Base-by-base conservation (phyloP, 1,284 basidiomycete genomes). In the Phenoliferia sp. region DNA sequence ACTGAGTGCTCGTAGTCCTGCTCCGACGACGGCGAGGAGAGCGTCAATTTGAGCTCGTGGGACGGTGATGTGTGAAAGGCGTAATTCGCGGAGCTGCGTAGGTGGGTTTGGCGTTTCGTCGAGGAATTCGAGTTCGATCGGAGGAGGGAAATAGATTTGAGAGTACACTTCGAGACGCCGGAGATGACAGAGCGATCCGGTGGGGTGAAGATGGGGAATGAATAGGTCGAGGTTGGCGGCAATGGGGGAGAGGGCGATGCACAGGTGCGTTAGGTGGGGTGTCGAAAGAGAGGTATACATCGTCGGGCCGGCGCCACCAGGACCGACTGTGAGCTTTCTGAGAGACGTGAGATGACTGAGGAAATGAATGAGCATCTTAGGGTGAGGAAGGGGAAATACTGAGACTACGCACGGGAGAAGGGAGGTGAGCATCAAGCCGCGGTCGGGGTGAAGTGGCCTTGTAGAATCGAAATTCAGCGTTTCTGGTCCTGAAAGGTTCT, bases 121-220 rank as follows among this genome's bases (percentile, higher is more conserved):
- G 39, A 61, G 56, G 44, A 64, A 68, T 7, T 3, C 19, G 52
- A 59, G n/a, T 1, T 68, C 66, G 52, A 57, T 10, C 5, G 64
- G 62, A 1, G 63, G 56, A 6, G 69, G 64, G 36, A 64, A 66
- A 62, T 70, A 70, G 31, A 62, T n/a, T n/a, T 54, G 39, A 0
- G 56, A 62, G 62, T 68, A 70, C 10, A 70, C 36, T 32, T 70
- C 69, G 60, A 70, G 60, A 12, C 57, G 52, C 26, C 50, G 33
- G 19, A 68, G 57, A 7, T 16, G 22, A 5, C 7, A 31, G 7
- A 70, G 52, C 16, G 31, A 32, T 28, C 59, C 59, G 29, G 33
- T 65, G 62, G 10, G n/a, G 39, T 2, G 22, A 7, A 68, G 32
- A 15, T n/a, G 26, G 34, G 16, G 3, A 5, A 31, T 31, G 52